phyloP scores from a whole-genome alignment of 495 filamentous ascomycete species.

The Chaetomium fimeti region DNA sequence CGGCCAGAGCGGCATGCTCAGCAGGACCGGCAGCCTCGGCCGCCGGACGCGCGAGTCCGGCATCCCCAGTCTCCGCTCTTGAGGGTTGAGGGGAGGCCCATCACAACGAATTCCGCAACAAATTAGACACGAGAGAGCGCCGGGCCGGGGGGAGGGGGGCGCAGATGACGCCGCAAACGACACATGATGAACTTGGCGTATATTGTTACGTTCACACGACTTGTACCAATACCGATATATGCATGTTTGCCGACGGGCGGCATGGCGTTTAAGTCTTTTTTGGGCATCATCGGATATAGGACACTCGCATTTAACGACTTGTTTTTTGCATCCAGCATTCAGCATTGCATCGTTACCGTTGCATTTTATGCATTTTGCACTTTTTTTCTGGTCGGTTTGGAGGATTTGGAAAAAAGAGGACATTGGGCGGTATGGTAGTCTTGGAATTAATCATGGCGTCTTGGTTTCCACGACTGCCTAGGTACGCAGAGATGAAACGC shows the following conservation, averaged over 20 bases:
- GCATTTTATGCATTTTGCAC: neutral
- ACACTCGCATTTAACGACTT: constrained; percentile 5
- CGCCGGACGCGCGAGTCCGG: constrained; percentile 42
- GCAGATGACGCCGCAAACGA: neutral
- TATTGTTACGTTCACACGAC: neutral
- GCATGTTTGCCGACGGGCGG: neutral
- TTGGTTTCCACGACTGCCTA: constrained; percentile 6
- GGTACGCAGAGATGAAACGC: constrained; percentile 2
- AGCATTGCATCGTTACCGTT: neutral
- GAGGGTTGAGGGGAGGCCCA: neutral
- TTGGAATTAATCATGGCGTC: neutral
- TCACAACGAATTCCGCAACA: neutral
- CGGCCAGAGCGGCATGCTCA: constrained; percentile 41
- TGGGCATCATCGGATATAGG: neutral
- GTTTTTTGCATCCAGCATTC: constrained; percentile 8
- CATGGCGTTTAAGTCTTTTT: constrained; percentile 15
- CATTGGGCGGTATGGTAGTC: neutral
- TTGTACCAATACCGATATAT: constrained; percentile 8
- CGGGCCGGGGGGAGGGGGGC: too few relatives aligned
- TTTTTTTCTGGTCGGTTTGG: neutral
- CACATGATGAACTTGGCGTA: constrained; percentile 6
- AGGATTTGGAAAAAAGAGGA: neutral
- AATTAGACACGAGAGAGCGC: neutral
- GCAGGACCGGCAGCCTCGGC: constrained; percentile 44
- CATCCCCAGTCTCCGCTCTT: constrained; percentile 32